Evolutionary conservation across 768 basidiomycete species (phyloP).

Genomic region (Trametes villosa): DNA sequence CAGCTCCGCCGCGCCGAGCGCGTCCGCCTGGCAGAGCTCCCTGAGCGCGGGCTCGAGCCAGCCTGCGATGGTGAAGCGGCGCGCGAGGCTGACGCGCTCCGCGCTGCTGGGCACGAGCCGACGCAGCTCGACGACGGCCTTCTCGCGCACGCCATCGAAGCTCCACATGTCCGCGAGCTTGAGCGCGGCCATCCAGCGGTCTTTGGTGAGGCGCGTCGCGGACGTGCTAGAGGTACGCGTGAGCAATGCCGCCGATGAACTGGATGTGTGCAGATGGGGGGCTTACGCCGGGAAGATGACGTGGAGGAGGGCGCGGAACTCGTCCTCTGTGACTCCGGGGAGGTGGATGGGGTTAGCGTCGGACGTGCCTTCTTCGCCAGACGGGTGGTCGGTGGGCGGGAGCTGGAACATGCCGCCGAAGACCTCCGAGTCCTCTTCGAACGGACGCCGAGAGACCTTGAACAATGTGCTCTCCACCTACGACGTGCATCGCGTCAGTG

Average conservation of each 20-base stretch:
- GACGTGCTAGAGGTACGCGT: neutral
- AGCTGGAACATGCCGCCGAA: constrained; percentile 71
- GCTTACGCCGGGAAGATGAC: constrained; percentile 76
- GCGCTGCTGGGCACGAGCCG: constrained; percentile 3
- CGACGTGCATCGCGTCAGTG: neutral
- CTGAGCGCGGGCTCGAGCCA: constrained; percentile 23
- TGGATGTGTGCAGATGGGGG: neutral
- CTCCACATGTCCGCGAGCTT: constrained; percentile 22
- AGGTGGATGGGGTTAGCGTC: constrained; percentile 70
- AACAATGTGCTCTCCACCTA: constrained; percentile 18
- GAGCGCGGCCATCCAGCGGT: constrained; percentile 21
- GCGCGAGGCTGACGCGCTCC: constrained; percentile 17
- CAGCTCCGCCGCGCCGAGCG: constrained; percentile 7
- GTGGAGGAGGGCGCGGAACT: constrained; percentile 78
- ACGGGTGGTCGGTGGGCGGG: constrained; percentile 41
- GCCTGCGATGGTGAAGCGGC: neutral
- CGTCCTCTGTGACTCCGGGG: constrained; percentile 60
- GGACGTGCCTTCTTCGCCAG: constrained; percentile 63
- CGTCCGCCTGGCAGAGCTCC: constrained; percentile 14
- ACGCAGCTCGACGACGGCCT: constrained; percentile 10
- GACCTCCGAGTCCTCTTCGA: constrained; percentile 59
- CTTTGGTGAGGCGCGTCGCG: neutral
- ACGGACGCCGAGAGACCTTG: constrained; percentile 38
- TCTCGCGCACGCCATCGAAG: constrained; percentile 17
- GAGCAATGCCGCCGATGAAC: neutral